phyloP scores from a whole-genome alignment of 1,284 basidiomycete genomes.

The Heterobasidion occidentale region DNA sequence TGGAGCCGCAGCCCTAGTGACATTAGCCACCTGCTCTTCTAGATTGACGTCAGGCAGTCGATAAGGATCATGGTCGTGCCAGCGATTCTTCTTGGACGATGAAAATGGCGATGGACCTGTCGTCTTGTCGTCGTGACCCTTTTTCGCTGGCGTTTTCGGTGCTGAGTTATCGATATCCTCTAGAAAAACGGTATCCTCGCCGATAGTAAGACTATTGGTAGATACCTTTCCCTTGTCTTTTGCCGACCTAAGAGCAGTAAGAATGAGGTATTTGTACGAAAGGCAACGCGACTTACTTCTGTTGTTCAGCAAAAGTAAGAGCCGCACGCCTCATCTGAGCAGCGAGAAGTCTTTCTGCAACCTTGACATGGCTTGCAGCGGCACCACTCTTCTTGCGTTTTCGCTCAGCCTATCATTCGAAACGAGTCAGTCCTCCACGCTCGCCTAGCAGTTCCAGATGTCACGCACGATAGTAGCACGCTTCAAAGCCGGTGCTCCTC shows the following conservation, averaged over 20 bases:
- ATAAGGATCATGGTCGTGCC: slow-evolving; percentile 80
- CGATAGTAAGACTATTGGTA: slow-evolving; percentile 36
- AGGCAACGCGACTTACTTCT: slow-evolving; percentile 22
- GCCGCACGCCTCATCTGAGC: slow-evolving; percentile 93
- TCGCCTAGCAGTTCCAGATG: background rate
- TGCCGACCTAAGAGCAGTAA: slow-evolving; percentile 1
- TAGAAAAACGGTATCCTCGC: slow-evolving; percentile 74
- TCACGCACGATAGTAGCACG: slow-evolving; percentile 72
- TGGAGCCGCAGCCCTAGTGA: slow-evolving; percentile 49
- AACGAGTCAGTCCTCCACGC: background rate
- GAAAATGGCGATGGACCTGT: slow-evolving; percentile 36
- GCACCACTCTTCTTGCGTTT: slow-evolving; percentile 87
- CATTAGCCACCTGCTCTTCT: slow-evolving; percentile 51
- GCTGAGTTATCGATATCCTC: slow-evolving; percentile 73
- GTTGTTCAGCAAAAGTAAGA: slow-evolving; percentile 58
- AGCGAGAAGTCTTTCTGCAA: slow-evolving; percentile 88
- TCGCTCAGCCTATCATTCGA: slow-evolving; percentile 57
- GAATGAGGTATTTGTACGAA: background rate
- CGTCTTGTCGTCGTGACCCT: slow-evolving; percentile 15
- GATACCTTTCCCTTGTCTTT: slow-evolving; percentile 39
- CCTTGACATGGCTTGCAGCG: slow-evolving; percentile 71
- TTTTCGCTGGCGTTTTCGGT: slow-evolving; percentile 38
- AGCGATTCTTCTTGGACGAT: slow-evolving; percentile 42
- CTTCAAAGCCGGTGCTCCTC: slow-evolving; percentile 87
- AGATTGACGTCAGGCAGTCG: slow-evolving; percentile 69